Percentiles rank a stretch among this genome's conserved stretches.
phyloP scores from a whole-genome alignment of 2,329 filamentous ascomycete genomes.

The Fusarium nanum region DNA sequence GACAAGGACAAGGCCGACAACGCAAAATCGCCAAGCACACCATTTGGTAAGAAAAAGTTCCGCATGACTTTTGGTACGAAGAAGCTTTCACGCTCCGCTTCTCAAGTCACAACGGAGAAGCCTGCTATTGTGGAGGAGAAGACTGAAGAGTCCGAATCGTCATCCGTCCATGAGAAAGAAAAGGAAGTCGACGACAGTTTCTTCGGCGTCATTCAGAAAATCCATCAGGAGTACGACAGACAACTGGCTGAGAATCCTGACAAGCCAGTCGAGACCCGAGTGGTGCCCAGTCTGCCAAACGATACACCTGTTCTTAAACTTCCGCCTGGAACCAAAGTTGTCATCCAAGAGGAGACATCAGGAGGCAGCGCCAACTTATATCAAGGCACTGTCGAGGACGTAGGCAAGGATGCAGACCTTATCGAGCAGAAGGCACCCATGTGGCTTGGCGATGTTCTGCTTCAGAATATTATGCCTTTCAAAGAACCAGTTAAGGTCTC shows the following conservation, averaged over 20 bases:
- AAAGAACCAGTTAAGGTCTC: conserved; percentile 98
- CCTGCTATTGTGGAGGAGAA: conserved; percentile 81
- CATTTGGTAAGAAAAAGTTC: conserved; percentile 91
- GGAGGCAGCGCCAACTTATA: conserved; percentile 87
- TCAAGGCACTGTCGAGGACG: conserved; percentile 83
- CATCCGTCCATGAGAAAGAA: conserved; percentile 75
- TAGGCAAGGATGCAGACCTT: conserved; percentile 80
- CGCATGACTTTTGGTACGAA: conserved; percentile 86
- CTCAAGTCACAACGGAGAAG: conserved; percentile 72
- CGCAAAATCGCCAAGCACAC: conserved; percentile 67
- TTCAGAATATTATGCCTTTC: conserved; percentile 81
- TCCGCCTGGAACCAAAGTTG: conserved; percentile 73
- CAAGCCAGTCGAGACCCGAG: conserved; percentile 67
- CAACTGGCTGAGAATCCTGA: conserved; percentile 67
- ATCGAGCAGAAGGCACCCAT: conserved; percentile 89
- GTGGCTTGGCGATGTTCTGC: conserved; percentile 90
- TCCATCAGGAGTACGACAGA: conserved; percentile 79
- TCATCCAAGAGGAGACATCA: conserved; percentile 75
- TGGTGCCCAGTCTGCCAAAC: conserved; percentile 75
- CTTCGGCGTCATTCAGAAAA: conserved; percentile 76
- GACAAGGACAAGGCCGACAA: conserved; percentile 63
- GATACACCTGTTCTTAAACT: conserved; percentile 83
- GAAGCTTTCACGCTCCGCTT: conserved; percentile 79
- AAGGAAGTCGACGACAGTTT: conserved; percentile 82
- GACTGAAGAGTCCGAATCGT: conserved; percentile 73